Evolutionary conservation across 2,329 filamentous ascomycete genomes (phyloP), one percentile per base, ranked within the genome.

Genomic region (Fusarium irregulare): DNA sequence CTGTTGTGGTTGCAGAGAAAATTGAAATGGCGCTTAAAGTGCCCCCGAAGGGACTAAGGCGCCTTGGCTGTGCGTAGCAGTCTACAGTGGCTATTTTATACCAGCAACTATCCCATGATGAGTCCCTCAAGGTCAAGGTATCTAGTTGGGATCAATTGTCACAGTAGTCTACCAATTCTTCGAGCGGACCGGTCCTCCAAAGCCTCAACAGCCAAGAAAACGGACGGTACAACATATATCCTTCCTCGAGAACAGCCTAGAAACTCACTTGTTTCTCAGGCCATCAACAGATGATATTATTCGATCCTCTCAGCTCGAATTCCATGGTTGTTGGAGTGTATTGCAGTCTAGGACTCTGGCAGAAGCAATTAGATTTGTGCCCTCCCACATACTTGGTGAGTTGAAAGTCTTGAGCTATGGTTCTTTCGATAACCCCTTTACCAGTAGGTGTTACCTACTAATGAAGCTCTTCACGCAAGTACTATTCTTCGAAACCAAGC

Each of bases 1-100:
- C 21, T 23, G 13, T 51, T 51, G 32, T 51, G 49, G 49, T 51
- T 51, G 49, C 49, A 51, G 49, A 51, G 32, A 51, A 51, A 51
- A 41, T n/a, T 10, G 49, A 18, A 41, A 41, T 27, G 49, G 49
- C 34, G 34, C 34, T 37, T 18, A 37, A 37, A 37, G 34, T 37
- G 34, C 18, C 34, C 34, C 18, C 34, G 34, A n/a, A 11, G 34
- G 18, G 34, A 37, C 18, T 7, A 37, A 37, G 10, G 18, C 34
- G 34, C 34, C 34, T n/a, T 37, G 18, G 18, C 34, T 37, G 34
- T 11, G 18, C 10, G 11, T n/a, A n/a, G 2, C 18, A 6, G 18
- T n/a, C 34, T 37, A 37, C 34, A 37, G 34, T 3, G 34, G 3
- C 34, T 37, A 37, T 6, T n/a, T 1, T 4, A n/a, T 37, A 6